A percentile compares a stretch with the other conserved stretches of the same genome.
Conservation (phyloP, 108 stramenopile genomes). For the Nitzschia palea region DNA sequence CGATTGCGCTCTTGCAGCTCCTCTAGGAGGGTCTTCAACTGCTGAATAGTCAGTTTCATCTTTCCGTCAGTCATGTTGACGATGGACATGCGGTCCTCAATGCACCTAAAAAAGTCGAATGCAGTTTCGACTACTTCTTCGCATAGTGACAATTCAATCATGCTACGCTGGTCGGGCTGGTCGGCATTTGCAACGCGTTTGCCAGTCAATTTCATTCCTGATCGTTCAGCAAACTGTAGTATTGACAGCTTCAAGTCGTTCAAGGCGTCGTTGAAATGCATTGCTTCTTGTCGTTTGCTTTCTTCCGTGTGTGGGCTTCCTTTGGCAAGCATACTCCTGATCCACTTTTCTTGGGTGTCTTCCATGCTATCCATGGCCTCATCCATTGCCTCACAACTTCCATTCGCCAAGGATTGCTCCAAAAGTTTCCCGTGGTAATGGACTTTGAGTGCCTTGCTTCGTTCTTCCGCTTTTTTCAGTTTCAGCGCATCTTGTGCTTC, state of each 20-base stretch:
- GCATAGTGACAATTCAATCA: slow-evolving; percentile 17
- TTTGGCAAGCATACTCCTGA: not conserved
- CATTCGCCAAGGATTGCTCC: slow-evolving; percentile 26
- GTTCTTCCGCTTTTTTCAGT: slow-evolving; percentile 15
- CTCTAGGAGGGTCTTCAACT: slow-evolving; percentile 8
- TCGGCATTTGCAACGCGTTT: slow-evolving; percentile 1
- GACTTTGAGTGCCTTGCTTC: slow-evolving; percentile 10
- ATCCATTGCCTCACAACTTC: slow-evolving; percentile 32
- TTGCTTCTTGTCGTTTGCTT: not conserved
- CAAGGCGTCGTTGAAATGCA: not conserved
- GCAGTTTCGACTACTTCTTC: slow-evolving; percentile 20
- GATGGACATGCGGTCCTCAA: slow-evolving; percentile 6
- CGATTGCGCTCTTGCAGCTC: slow-evolving; percentile 20
- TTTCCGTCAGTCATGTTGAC: slow-evolving; percentile 7
- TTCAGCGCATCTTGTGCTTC: slow-evolving; percentile 13
- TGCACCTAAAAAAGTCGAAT: not conserved
- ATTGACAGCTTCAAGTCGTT: slow-evolving; percentile 15
- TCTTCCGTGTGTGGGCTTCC: not conserved
- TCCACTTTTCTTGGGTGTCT: slow-evolving; percentile 12
- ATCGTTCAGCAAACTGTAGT: slow-evolving; percentile 15
- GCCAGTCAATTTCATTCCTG: slow-evolving; percentile 18
- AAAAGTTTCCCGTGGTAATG: slow-evolving; percentile 32
- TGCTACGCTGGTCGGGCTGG: slow-evolving; percentile 16
- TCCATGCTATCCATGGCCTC: slow-evolving; percentile 26
- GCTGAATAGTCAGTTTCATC: slow-evolving; percentile 7